Evolutionary conservation across 2,329 filamentous ascomycete species (phyloP).

Genomic region (Colletotrichum sp.): DNA sequence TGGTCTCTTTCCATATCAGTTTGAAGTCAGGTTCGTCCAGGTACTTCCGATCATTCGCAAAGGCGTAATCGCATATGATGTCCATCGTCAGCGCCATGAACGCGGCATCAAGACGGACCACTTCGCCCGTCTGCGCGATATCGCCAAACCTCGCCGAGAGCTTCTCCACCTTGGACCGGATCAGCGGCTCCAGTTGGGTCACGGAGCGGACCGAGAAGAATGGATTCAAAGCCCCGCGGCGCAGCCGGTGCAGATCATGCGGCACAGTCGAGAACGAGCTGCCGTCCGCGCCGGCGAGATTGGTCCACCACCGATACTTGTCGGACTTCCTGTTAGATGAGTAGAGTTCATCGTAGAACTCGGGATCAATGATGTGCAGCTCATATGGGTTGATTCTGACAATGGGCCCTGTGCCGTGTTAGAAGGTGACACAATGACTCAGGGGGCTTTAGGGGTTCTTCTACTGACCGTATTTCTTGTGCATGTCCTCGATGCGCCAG

Average conservation of each 20-base stretch:
- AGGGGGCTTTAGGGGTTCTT: neutral
- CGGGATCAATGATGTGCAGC: conserved; percentile 32
- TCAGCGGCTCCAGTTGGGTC: conserved; percentile 36
- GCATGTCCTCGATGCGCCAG: conserved; percentile 36
- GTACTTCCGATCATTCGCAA: conserved; percentile 33
- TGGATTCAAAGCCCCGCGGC: conserved; percentile 42
- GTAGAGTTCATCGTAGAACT: conserved; percentile 26
- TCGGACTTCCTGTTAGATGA: conserved; percentile 17
- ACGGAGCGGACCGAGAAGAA: conserved; percentile 49
- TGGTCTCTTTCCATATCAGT: neutral
- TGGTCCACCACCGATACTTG: conserved; percentile 20
- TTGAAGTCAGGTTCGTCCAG: neutral
- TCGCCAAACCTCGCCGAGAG: conserved; percentile 30
- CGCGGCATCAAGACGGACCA: conserved; percentile 22
- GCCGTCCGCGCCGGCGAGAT: conserved; percentile 22
- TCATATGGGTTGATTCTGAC: conserved; percentile 35
- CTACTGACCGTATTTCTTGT: conserved; percentile 35
- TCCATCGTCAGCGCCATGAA: conserved; percentile 36
- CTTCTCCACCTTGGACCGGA: conserved; percentile 34
- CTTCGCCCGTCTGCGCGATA: conserved; percentile 25
- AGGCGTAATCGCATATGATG: conserved; percentile 40
- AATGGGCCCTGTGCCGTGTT: conserved; percentile 29
- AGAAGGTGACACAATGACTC: neutral
- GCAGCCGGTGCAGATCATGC: conserved; percentile 43
- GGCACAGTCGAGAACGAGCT: conserved; percentile 36